These are phyloP conservation scores for Filobasidium wieringae DNA, from an alignment of 768 basidiomycete species.

Conservation along the genomic window DNA sequence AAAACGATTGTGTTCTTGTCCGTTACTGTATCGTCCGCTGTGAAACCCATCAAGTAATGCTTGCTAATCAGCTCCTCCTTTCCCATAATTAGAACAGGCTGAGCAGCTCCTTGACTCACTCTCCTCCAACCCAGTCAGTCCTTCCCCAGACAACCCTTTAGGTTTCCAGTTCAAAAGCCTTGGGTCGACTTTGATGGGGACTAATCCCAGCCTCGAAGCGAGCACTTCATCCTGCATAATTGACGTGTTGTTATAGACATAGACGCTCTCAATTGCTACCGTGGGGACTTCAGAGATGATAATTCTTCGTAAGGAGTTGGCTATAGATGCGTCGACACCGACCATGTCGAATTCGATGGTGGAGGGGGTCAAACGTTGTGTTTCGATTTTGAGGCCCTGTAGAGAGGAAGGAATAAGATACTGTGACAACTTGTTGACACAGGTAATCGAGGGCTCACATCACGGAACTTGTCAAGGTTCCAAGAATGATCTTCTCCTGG, in stretches of 20 bases:
- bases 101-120: conserved; percentile 12
- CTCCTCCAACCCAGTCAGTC: background rate
- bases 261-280: conserved; percentile 78
- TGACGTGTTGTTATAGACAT: conserved; percentile 86
- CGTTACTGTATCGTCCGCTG: conserved; percentile 52
- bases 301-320: conserved; percentile 85
- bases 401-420: background rate
- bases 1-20: conserved; percentile 91
- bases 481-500: conserved; percentile 76
- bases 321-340: conserved; percentile 89
- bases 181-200: conserved; percentile 82
- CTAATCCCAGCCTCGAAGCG: conserved; percentile 77
- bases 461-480: conserved; percentile 60
- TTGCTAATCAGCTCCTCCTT: conserved; percentile 14
- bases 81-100: background rate
- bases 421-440: background rate
- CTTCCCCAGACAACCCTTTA: conserved; percentile 15
- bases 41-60: conserved; percentile 1
- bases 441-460: conserved; percentile 47
- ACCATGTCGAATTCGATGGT: conserved; percentile 90
- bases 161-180: conserved; percentile 47
- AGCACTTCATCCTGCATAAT: conserved; percentile 91
- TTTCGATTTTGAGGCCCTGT: conserved; percentile 41
- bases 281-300: conserved; percentile 92
- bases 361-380: conserved; percentile 61